phyloP scores from a whole-genome alignment of 192 early-diverging fungal species.

The Backusella liffmaniae region DNA sequence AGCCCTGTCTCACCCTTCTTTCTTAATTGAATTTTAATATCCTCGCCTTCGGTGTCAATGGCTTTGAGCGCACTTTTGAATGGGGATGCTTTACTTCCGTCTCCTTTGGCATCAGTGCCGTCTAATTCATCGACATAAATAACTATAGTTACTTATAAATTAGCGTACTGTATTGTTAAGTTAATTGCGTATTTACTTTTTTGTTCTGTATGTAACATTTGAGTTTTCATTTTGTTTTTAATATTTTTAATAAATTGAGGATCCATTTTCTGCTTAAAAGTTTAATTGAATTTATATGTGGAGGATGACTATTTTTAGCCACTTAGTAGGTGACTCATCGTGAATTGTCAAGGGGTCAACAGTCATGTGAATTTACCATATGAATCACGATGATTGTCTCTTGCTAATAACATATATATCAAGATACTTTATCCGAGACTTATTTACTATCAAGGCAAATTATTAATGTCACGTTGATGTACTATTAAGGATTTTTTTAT shows the following conservation, averaged over 20 bases:
- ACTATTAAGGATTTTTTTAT: no score
- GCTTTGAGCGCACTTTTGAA: conserved; percentile 77
- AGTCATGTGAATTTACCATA: not conserved
- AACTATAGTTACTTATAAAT: no score
- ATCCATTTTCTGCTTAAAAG: not conserved
- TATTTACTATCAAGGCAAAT: not conserved
- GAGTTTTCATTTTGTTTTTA: not conserved
- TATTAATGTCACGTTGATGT: no score
- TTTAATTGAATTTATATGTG: not conserved
- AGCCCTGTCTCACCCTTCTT: conserved; percentile 63
- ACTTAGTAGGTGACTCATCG: not conserved
- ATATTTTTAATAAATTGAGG: not conserved
- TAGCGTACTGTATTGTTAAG: not conserved
- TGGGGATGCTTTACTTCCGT: conserved; percentile 71
- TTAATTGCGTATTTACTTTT: not conserved
- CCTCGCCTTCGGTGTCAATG: conserved; percentile 53
- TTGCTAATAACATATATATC: not conserved
- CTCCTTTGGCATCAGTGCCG: conserved; percentile 79
- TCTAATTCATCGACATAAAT: conserved; percentile 78
- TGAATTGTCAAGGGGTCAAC: not conserved
- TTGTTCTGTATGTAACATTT: not conserved
- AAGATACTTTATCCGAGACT: not conserved
- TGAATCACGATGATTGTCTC: not conserved
- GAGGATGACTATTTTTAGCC: not conserved
- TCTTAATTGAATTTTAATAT: conserved; percentile 70